Evolutionary conservation across 371 early-diverging fungal species (phyloP).

Genomic region (Mortierella sp.): DNA sequence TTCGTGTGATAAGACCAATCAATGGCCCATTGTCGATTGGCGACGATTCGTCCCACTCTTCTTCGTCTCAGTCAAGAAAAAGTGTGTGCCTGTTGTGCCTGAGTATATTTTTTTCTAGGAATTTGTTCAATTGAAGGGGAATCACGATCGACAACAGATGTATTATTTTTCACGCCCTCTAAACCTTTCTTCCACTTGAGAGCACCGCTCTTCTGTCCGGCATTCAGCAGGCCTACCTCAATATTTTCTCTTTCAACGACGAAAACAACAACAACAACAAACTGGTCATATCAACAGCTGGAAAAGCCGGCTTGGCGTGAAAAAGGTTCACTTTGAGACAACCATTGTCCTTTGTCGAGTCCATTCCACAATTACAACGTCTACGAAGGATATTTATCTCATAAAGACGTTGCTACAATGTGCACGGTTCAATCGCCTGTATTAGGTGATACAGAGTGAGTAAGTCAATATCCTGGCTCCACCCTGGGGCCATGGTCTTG

Average conservation of each 20-base stretch:
- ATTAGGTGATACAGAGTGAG: neutral
- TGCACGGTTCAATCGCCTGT: neutral
- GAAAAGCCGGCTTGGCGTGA: neutral
- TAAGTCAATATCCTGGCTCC: neutral
- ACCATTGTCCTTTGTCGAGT: too few relatives aligned
- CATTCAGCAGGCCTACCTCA: neutral
- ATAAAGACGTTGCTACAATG: neutral
- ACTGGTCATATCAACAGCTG: too few relatives aligned
- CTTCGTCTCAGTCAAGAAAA: neutral
- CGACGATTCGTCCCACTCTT: neutral
- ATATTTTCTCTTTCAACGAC: too few relatives aligned
- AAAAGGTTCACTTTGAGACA: conserved; percentile 2
- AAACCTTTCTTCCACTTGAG: neutral
- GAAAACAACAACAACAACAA: too few relatives aligned
- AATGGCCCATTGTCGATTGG: too few relatives aligned
- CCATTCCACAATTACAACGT: neutral
- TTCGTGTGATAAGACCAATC: neutral
- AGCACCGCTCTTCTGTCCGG: neutral
- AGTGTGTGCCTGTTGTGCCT: neutral
- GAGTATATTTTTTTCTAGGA: neutral
- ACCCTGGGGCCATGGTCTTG: conserved; percentile 8
- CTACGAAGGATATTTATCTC: neutral
- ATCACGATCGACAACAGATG: conserved; percentile 3
- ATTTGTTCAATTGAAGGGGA: neutral
- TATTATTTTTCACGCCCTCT: conserved; percentile 9